Base-by-base conservation (phyloP, 768 basidiomycete species). In the Fomitopsis serialis region DNA sequence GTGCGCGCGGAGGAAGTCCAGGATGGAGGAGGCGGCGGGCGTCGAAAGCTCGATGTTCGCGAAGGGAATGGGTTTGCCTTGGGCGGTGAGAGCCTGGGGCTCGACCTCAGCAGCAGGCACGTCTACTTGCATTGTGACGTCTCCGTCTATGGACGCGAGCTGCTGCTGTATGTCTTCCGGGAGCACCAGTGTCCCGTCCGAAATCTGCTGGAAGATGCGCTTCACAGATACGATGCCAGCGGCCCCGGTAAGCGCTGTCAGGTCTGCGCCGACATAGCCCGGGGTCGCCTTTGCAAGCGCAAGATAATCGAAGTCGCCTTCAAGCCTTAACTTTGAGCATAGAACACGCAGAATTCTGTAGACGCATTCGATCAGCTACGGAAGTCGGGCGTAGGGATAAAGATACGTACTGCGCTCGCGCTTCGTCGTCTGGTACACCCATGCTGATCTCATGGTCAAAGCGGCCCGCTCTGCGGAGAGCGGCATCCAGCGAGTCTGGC, bases 381-480 rank as follows among this genome's bases (percentile, higher is more conserved):
- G 47, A 42, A 10, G 17, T 23, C 55, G 23, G 17, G 1, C 17
- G 24, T 42, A 19, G 24, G 1, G 50, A 44, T 2, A 44, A 47
- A 23, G 6, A 0, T 10, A 73, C 86, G 60, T 53, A 98, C 96
- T 94, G 88, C 57, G 88, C 87, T 53, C 97, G 77, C 0, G 87
- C 94, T 51, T 84, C 84, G 56, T 97, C 89, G 61, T 95, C 92
- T 2, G 97, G 97, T 3, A 99, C 96, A 12, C 90, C 90, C 90
- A 98, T 94, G 48, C 90, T 88, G 47, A 99, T 98, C 70, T 99
- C 97, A 60, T 95, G 92, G 65, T 98, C 97, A 56, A 99, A 99
- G 32, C 97, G 74, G 5, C 97, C 97, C 5, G 95, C 96, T 52
- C 95, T 78, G 29, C 96, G 82, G 17, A 99, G 75, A 0, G 97